Percentiles rank a stretch among this genome's conserved stretches.
phyloP scores from a whole-genome alignment of 1,139 yeast genomes.

The Debaryomycetaceae sp. region DNA sequence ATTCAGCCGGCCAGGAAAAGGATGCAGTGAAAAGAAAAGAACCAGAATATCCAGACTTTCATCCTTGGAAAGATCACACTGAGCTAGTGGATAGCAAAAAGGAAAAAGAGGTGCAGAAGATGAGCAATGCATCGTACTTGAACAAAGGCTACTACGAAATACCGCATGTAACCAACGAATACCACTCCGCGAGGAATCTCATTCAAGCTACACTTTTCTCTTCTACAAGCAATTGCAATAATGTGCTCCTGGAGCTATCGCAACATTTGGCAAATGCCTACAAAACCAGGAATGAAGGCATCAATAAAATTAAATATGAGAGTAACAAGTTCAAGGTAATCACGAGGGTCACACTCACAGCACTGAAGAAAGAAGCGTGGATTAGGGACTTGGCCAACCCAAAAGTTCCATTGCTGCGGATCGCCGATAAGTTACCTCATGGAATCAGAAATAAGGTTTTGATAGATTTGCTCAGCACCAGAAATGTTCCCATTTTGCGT shows the following conservation, averaged over 20 bases:
- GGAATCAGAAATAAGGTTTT: constrained; percentile 75
- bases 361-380: constrained; percentile 84
- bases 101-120: constrained; percentile 22
- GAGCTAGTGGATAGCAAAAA: constrained; percentile 38
- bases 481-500: constrained; percentile 66
- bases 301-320: constrained; percentile 56
- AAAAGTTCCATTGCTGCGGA: constrained; percentile 57
- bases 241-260: constrained; percentile 40
- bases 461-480: constrained; percentile 66
- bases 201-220: constrained; percentile 42
- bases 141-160: constrained; percentile 51
- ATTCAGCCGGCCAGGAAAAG: constrained; percentile 10
- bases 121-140: constrained; percentile 31
- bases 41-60: constrained; percentile 66
- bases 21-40: constrained; percentile 3
- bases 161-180: constrained; percentile 54
- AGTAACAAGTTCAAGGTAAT: constrained; percentile 68
- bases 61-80: constrained; percentile 69
- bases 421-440: constrained; percentile 85
- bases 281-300: constrained; percentile 56
- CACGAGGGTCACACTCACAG: constrained; percentile 85
- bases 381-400: constrained; percentile 71
- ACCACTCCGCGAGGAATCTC: constrained; percentile 51
- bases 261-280: constrained; percentile 61
- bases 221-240: constrained; percentile 36